Percentiles rank a stretch among this genome's conserved stretches.
Evolutionary conservation across 441 rosid species (phyloP).

Genomic region (Euphorbia neoarborescens): DNA sequence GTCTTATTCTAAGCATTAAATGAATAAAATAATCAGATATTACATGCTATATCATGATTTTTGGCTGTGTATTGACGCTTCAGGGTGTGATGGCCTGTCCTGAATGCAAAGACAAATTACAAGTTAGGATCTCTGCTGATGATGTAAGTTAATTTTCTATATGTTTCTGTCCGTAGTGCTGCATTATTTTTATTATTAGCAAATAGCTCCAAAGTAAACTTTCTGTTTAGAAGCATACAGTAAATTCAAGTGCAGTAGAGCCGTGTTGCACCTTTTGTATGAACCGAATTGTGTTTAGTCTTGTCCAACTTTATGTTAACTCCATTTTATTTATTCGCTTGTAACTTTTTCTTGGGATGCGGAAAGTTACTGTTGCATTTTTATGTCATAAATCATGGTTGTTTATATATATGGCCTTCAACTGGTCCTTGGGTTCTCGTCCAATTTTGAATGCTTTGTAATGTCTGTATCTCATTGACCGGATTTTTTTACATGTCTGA

Average conservation of each 20-base stretch:
- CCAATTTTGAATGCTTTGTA: not conserved
- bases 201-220: not conserved
- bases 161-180: not conserved
- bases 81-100: constrained; percentile 91
- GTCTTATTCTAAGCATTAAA: not conserved
- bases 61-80: constrained; percentile 19
- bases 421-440: not conserved
- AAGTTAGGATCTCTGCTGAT: constrained; percentile 83
- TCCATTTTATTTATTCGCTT: not conserved
- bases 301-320: not conserved
- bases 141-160: constrained; percentile 47
- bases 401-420: not conserved
- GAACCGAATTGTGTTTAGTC: constrained; percentile 5
- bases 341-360: not conserved
- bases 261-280: not conserved
- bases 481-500: not conserved
- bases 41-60: constrained; percentile 15
- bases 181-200: not conserved
- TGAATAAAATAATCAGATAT: constrained; percentile 11
- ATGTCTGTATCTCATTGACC: not conserved
- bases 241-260: not conserved
- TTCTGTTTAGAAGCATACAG: constrained; percentile 6
- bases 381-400: not conserved
- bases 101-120: constrained; percentile 81
- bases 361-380: not conserved